phyloP scores from a whole-genome alignment of 805 yeast species.

The Jamesozyma spencerorum region DNA sequence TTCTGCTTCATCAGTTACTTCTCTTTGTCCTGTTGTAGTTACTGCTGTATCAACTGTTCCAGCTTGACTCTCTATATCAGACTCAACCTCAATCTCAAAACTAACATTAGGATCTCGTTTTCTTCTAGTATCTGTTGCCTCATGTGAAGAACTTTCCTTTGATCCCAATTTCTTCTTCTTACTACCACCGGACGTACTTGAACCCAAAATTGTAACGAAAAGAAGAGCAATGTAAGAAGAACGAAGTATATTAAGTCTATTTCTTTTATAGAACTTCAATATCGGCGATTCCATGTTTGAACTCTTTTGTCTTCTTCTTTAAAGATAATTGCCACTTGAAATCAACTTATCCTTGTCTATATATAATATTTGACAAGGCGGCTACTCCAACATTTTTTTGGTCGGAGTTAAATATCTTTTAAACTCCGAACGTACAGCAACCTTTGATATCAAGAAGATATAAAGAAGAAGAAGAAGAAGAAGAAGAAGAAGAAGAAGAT shows the following conservation, averaged over 20 bases:
- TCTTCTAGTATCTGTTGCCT: constrained; percentile 5
- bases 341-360: background rate
- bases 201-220: constrained; percentile 16
- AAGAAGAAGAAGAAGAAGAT: too few species aligned
- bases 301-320: background rate
- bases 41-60: background rate
- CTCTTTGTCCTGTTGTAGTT: background rate
- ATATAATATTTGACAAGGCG: background rate
- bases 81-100: constrained; percentile 8
- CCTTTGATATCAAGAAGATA: too few species aligned
- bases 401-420: too few species aligned
- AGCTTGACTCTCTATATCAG: constrained; percentile 3
- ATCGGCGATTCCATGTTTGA: constrained; percentile 5
- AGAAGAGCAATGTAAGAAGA: constrained; percentile 24
- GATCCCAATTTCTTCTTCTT: constrained; percentile 1
- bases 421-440: too few species aligned
- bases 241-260: constrained; percentile 22
- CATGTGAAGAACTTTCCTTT: constrained; percentile 5
- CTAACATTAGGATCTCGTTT: constrained; percentile 4
- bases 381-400: background rate
- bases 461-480: too few species aligned
- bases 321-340: background rate
- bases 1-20: background rate
- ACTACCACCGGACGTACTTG: constrained; percentile 3
- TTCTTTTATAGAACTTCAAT: constrained; percentile 17